Base-by-base conservation (phyloP, 352 stramenopile species). In the Phytophthora cajani region DNA sequence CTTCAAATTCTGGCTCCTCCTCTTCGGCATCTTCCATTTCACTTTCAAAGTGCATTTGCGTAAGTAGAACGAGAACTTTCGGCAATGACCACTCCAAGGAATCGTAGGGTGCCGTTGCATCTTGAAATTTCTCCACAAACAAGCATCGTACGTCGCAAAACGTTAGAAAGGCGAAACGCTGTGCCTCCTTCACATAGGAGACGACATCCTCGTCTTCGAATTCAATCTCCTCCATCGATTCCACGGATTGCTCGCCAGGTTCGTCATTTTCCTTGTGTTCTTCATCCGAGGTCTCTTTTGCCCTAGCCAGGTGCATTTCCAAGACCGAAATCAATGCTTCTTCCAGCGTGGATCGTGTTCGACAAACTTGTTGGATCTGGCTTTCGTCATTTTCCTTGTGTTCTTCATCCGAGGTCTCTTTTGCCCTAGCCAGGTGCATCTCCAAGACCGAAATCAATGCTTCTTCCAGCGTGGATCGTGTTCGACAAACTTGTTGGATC, bases 31-130 rank as follows among this genome's bases (percentile, higher is more conserved):
- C 74, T 19, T 88, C 77, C 52, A 75, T 94, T 53, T 89, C 82
- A 55, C 80, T 88, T 60, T 95, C 87, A 67, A 95, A 97, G 67
- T 92, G 89, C 73, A 91, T 91, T 63, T 95, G 88, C 6, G 84
- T 91, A 7, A 97, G 67, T 47, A 89, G 51, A 32, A 92, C 60
- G 3, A 97, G 72, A 21, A 85, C 72, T 60, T 89, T 90, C 6
- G 89, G 86, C 16, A 94, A 75, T 23, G 60, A 33, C 88, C 88
- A 97, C 40, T 91, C 74, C 36, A 97, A 62, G 8, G 52, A 62
- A 69, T 91, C 78, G 47, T 85, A 93, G 11, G 88, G 89, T 33
- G 77, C 42, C 11, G 70, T 65, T 19, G 78, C 74, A 25, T 90
- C 79, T 38, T 85, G 81, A 53, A 97, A 93, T 60, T 92, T 92